Conservation (phyloP, 768 basidiomycete genomes). For the Chiua virens region DNA sequence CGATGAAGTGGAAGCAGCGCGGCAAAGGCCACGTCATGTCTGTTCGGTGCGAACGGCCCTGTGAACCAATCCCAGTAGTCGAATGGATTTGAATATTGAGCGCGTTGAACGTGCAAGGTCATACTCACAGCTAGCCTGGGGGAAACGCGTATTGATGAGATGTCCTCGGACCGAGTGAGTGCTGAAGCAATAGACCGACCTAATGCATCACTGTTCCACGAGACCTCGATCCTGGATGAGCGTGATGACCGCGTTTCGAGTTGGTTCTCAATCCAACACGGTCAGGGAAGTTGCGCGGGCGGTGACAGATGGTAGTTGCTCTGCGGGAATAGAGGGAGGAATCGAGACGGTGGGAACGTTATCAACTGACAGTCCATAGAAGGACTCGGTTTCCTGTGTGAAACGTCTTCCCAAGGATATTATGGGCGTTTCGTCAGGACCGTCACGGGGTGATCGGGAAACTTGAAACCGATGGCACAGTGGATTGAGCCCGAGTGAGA, state of each 20-base stretch:
- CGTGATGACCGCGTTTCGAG: not conserved
- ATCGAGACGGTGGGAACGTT: not conserved
- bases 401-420: not conserved
- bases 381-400: not conserved
- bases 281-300: slow-evolving; percentile 11
- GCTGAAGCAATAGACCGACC: not conserved
- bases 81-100: not conserved
- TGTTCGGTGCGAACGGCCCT: slow-evolving; percentile 1
- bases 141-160: not conserved
- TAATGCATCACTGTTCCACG: slow-evolving; percentile 1
- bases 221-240: slow-evolving; percentile 4
- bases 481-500: not conserved
- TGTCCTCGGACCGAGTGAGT: slow-evolving; percentile 16
- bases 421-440: slow-evolving; percentile 1
- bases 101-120: not conserved
- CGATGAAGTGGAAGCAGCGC: slow-evolving; percentile 2
- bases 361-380: not conserved
- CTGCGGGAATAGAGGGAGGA: slow-evolving; percentile 13
- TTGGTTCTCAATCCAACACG: not conserved
- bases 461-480: slow-evolving; percentile 10
- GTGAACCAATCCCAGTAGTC: not conserved
- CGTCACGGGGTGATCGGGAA: slow-evolving; percentile 5
- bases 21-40: slow-evolving; percentile 3
- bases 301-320: not conserved
- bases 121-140: not conserved